Evolutionary conservation across 2,329 filamentous ascomycete species (phyloP).

Genomic region (Aspergillus pseudoterreus): DNA sequence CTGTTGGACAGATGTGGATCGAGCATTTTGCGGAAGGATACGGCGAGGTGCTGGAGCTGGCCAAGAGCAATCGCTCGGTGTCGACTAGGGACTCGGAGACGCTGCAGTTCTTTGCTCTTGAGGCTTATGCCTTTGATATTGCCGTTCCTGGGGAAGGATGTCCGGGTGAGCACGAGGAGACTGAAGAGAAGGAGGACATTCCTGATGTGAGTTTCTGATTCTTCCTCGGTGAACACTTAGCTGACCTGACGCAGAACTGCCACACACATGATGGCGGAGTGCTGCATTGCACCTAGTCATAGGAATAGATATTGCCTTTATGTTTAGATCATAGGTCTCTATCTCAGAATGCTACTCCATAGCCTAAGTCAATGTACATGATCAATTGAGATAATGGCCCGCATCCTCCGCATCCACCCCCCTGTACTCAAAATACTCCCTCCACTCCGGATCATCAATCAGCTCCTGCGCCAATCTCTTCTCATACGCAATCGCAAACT

Average conservation of each 20-base stretch:
- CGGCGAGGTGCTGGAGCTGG: slow-evolving; percentile 51
- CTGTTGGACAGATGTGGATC: slow-evolving; percentile 57
- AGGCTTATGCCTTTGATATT: slow-evolving; percentile 64
- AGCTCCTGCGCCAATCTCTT: slow-evolving; percentile 28
- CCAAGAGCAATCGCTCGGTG: slow-evolving; percentile 47
- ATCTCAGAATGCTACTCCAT: background rate
- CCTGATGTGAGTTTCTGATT: slow-evolving; percentile 28
- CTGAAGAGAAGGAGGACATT: slow-evolving; percentile 15
- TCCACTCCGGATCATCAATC: slow-evolving; percentile 36
- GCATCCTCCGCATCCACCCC: slow-evolving; percentile 28
- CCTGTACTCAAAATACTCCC: slow-evolving; percentile 37
- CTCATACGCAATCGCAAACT: slow-evolving; percentile 36
- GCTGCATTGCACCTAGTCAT: slow-evolving; percentile 34
- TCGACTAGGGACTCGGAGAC: slow-evolving; percentile 58
- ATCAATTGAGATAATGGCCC: background rate
- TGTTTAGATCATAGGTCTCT: too few species aligned
- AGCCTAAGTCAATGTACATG: background rate
- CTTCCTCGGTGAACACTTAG: too few species aligned
- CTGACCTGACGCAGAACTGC: slow-evolving; percentile 28
- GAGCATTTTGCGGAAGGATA: slow-evolving; percentile 63
- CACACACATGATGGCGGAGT: slow-evolving; percentile 41
- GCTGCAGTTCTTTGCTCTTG: slow-evolving; percentile 65
- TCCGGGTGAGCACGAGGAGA: slow-evolving; percentile 38
- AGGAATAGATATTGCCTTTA: background rate
- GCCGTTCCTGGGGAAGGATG: slow-evolving; percentile 62